Base-by-base conservation (phyloP, 2,329 filamentous ascomycete species). In the Fusarium setosum region DNA sequence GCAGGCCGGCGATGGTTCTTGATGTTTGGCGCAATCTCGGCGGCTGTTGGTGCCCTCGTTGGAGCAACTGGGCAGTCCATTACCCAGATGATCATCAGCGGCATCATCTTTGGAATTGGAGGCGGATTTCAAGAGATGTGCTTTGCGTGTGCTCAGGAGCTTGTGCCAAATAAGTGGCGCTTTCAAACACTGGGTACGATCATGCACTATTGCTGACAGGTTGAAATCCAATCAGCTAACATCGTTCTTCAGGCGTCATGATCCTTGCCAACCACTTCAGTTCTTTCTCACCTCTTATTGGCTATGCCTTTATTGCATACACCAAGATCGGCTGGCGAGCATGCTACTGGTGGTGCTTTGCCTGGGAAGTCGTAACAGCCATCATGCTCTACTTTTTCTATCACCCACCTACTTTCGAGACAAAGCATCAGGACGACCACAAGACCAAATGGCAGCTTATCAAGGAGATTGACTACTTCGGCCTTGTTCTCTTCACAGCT, bases 101-200 rank as follows among this genome's bases (percentile, higher is more conserved):
- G 77, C 18, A 73, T 75, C 23, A 67, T 80, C 23, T 80, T 81
- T 53, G 77, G 78, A 11, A 69, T 74, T 12, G 77, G 77, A 2
- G 75, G 74, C 11, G 77, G 77, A 2, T 76, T 81, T 56, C 73
- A 77, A 29, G 78, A 81, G 57, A 79, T 79, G 77, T 71, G 74
- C 5, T 80, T 77, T 59, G 77, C 65, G 9, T 70, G 67, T 34
- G 65, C 68, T 7, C 65, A 77, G 61, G 78, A 79, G 61, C 73
- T 79, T 26, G 75, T 63, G 29, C 61, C 56, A 15, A 63, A 63
- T 32, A 73, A 71, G 51, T 74, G 72, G 40, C 73, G 77, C 13
- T 74, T 77, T 40, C 58, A 71, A 12, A 74, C 74, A 1, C 67
- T 78, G 4, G 56, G 63, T 65, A 38, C 21, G 42, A 15, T 31